phyloP scores from a whole-genome alignment of 495 filamentous ascomycete species.

The Penicillium coprophilum region DNA sequence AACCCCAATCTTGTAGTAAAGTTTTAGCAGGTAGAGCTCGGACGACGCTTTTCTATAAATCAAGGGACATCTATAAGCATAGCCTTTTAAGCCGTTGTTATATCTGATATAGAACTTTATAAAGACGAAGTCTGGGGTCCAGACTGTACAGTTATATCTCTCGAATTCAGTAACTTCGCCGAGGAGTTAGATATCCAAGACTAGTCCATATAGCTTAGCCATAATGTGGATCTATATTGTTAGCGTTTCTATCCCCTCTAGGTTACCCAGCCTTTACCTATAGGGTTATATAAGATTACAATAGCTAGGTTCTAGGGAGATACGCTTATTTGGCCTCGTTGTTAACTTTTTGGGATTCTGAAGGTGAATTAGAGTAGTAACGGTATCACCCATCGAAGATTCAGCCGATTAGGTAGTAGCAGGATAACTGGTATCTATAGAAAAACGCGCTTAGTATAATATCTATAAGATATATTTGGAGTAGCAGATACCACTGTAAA shows the following conservation, averaged over 20 bases:
- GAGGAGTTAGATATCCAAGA: neutral
- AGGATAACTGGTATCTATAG: neutral
- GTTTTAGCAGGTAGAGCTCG: no score
- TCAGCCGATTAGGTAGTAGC: neutral
- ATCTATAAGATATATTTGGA: neutral
- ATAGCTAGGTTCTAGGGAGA: neutral
- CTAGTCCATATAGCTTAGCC: neutral
- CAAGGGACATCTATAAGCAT: neutral
- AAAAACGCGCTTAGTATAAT: neutral
- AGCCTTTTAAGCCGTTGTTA: neutral
- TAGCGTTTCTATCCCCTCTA: neutral
- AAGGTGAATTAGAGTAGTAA: neutral
- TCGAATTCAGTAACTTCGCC: conserved; percentile 1
- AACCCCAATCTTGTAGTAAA: no score
- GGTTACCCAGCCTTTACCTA: conserved; percentile 1
- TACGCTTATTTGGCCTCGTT: neutral
- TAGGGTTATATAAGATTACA: neutral
- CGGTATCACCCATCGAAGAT: neutral
- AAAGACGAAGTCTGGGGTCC: neutral
- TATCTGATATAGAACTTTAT: conserved; percentile 1
- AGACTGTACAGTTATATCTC: neutral
- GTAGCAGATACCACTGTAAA: neutral
- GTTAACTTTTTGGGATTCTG: neutral
- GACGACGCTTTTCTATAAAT: no score
- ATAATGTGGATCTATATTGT: neutral